Base-by-base conservation (phyloP, 1,284 basidiomycete species). In the Ceratobasidium sp. region DNA sequence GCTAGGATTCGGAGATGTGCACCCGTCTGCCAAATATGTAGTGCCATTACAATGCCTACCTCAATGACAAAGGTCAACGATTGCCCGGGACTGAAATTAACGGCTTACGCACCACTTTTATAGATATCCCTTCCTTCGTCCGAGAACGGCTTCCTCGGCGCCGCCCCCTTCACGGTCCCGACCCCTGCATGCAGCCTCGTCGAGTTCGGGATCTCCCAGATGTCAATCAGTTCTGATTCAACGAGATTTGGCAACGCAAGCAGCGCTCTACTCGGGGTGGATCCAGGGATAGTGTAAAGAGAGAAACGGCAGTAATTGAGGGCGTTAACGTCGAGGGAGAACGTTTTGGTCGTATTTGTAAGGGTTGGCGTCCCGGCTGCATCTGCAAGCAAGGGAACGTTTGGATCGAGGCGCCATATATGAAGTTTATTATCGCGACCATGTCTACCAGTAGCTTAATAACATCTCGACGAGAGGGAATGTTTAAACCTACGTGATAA, bases 291-390 rank as follows among this genome's bases (percentile, higher is more conserved):
- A 4, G 80, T 80, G 36, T 88, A 79, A 0, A 93, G 80, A 3
- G 90, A 88, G 81, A 97, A 96, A 0, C 91, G 89, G 82, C 95
- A 97, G 80, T 93, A 97, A 81, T 97, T 97, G 77, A 97, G 86
- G 1, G 95, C 89, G 81, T 97, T 98, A 75, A 95, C 90, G 79
- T 94, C 92, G 82, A 97, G 84, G 0, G 91, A 91, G 77, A 89
- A 90, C 1, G 83, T 79, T 6, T 93, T 80, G 6, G 80, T 76
- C 2, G 92, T 93, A 0, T 82, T 82, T 1, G 85, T 84, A 14
- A 87, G 82, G 17, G 83, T 86, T 1, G 87, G 84, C 57, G 87
- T 80, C 1, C 86, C 84, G 1, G 90, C 90, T 1, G 89, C 87
- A 11, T 88, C 88, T 31, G 88, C 89, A 8, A 89, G 82, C 9